These are phyloP conservation scores for Salix suchowensis DNA, from an alignment of 345 rosid species.

Conservation along the genomic window DNA sequence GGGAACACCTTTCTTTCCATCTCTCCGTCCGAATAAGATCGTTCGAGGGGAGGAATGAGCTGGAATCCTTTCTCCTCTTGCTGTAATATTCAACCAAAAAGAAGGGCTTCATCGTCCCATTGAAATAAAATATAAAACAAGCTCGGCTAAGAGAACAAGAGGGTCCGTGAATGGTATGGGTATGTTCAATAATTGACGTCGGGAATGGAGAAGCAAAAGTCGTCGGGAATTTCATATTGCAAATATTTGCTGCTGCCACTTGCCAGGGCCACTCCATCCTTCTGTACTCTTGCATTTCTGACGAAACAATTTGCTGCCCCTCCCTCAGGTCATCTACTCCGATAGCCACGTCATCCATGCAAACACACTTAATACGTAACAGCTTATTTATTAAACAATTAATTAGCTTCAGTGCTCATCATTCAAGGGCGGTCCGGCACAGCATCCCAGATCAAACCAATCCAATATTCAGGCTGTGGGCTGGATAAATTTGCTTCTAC, in stretches of 20 bases:
- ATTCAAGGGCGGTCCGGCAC: too few relatives aligned
- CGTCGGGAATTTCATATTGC: not conserved
- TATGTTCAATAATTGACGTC: constrained; percentile 33
- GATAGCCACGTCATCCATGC: not conserved
- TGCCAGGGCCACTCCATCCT: too few relatives aligned
- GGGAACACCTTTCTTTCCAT: not conserved
- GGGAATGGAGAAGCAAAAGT: constrained; percentile 13
- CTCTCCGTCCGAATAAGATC: not conserved
- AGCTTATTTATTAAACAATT: too few relatives aligned
- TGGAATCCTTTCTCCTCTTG: constrained; percentile 1
- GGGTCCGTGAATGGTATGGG: constrained; percentile 27
- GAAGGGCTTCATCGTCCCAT: not conserved
- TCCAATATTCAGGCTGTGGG: too few relatives aligned
- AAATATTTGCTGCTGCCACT: not conserved
- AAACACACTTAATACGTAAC: not conserved
- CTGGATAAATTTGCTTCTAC: too few relatives aligned
- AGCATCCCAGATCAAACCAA: too few relatives aligned
- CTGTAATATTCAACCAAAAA: not conserved
- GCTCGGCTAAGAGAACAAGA: not conserved
- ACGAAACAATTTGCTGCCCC: not conserved
- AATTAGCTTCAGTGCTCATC: not conserved
- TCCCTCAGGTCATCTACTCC: not conserved
- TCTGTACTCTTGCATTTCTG: too few relatives aligned
- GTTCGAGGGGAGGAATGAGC: not conserved
- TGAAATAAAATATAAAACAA: not conserved